Base-by-base conservation (phyloP, 2,329 filamentous ascomycete genomes). In the Didymella arachidicola region DNA sequence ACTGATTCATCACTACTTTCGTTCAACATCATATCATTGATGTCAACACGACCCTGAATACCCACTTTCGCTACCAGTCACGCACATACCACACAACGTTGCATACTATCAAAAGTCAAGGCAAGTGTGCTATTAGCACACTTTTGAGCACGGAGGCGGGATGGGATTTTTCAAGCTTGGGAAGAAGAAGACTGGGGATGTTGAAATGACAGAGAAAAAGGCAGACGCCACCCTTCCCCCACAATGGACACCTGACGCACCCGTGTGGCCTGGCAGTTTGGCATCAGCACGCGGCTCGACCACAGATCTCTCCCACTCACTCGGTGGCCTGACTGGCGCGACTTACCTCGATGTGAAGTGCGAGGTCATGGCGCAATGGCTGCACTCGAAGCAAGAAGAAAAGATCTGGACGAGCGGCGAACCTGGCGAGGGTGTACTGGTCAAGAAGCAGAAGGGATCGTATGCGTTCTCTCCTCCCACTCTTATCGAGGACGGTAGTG, bases 311-410 rank as follows among this genome's bases (percentile, higher is more conserved):
- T 19, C 32, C 25, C 32, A 29, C 26, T 43, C 34, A 16, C 14
- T 49, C 29, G 27, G 39, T 14, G 50, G 41, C 8, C 29, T 46
- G 4, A 49, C 29, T 38, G 53, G 53, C 4, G 25, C 47, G 7
- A 54, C 27, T 19, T 59, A 48, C 10, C 73, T 75, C 49, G 80
- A 83, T 32, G 80, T 78, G 41, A 86, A 85, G 69, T 81, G 79
- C 63, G 84, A 88, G 69, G 82, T 89, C 62, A 85, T 87, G 80
- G 86, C 86, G 66, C 87, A 84, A 65, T 88, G 83, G 81, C 79
- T 89, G 2, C 84, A 87, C 69, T 83, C 86, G 58, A 83, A 86
- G 67, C 86, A 88, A 61, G 78, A 86, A 61, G 84, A 87, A 68
- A 78, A 75, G 54, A 71, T 83, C 30, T 86, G 84, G 84, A 81